Conservation (phyloP, 1,284 basidiomycete genomes). For the Xerocomus subilludens region DNA sequence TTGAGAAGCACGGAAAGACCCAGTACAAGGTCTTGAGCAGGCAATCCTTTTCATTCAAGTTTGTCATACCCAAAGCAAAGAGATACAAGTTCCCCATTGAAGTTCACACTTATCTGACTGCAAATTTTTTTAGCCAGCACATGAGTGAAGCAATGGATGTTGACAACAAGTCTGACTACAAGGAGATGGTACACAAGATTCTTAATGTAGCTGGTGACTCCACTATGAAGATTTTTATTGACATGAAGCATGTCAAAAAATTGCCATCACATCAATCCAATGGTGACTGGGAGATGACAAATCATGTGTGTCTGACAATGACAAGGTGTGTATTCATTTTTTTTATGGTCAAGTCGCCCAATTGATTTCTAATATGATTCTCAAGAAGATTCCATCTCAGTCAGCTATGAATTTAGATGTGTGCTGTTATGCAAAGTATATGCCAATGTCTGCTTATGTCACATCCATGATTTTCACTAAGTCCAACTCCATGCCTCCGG, state of each 20-base stretch:
- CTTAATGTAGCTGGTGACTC: neutral
- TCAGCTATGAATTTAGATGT: too few species aligned
- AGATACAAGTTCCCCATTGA: neutral
- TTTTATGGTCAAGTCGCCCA: too few species aligned
- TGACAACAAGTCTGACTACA: constrained; percentile 17
- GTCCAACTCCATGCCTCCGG: too few species aligned
- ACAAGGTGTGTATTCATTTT: too few species aligned
- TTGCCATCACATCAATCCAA: neutral
- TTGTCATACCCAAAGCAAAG: neutral
- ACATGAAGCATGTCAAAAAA: constrained; percentile 1
- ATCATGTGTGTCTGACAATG: neutral
- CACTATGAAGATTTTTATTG: neutral
- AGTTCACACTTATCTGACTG: neutral
- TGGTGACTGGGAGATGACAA: neutral
- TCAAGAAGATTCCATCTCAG: too few species aligned
- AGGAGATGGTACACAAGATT: constrained; percentile 15
- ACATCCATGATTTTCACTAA: too few species aligned
- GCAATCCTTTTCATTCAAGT: neutral
- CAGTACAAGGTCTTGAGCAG: too few species aligned
- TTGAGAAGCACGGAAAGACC: too few species aligned
- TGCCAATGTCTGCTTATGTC: too few species aligned
- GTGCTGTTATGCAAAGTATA: too few species aligned
- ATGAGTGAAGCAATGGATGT: constrained; percentile 8
- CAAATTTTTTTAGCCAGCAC: neutral
- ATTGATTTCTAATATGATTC: too few species aligned